These are phyloP conservation scores for Yarrowia bubula DNA, from an alignment of 805 yeast genomes.

Conservation along the genomic window DNA sequence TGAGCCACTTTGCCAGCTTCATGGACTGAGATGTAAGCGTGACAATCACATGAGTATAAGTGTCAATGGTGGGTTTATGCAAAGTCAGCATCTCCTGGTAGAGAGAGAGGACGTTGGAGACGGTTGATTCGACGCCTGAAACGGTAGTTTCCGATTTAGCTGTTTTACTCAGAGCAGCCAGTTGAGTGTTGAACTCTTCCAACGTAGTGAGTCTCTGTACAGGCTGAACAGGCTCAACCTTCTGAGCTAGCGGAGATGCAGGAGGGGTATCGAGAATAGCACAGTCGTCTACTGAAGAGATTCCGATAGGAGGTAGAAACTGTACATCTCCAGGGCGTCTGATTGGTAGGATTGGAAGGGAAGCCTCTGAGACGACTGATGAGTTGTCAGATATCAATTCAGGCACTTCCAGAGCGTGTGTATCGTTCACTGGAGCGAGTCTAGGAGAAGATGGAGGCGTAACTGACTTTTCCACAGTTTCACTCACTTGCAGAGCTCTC, in stretches of 20 bases:
- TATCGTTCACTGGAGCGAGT: neutral
- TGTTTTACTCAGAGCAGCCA: neutral
- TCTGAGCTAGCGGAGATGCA: slow-evolving; percentile 2
- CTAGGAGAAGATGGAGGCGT: slow-evolving; percentile 5
- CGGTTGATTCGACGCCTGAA: neutral
- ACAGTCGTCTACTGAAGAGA: slow-evolving; percentile 15
- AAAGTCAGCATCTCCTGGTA: slow-evolving; percentile 2
- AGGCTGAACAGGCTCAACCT: neutral
- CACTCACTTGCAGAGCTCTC: neutral
- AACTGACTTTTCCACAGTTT: neutral
- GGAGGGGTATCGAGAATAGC: slow-evolving; percentile 26
- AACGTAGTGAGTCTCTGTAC: neutral
- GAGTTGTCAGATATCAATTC: slow-evolving; percentile 1
- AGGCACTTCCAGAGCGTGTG: neutral
- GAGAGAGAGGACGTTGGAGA: neutral
- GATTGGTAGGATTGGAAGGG: neutral
- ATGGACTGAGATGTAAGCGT: slow-evolving; percentile 9
- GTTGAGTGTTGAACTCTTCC: slow-evolving; percentile 4
- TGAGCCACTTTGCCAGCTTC: slow-evolving; percentile 21
- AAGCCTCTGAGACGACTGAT: neutral
- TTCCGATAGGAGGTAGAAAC: slow-evolving; percentile 22
- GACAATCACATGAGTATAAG: slow-evolving; percentile 5
- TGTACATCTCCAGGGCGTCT: slow-evolving; percentile 10
- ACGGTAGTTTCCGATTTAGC: neutral
- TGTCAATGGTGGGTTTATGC: slow-evolving; percentile 5